phyloP scores from a whole-genome alignment of 768 basidiomycete species.

The Phlegmacium glaucopus region DNA sequence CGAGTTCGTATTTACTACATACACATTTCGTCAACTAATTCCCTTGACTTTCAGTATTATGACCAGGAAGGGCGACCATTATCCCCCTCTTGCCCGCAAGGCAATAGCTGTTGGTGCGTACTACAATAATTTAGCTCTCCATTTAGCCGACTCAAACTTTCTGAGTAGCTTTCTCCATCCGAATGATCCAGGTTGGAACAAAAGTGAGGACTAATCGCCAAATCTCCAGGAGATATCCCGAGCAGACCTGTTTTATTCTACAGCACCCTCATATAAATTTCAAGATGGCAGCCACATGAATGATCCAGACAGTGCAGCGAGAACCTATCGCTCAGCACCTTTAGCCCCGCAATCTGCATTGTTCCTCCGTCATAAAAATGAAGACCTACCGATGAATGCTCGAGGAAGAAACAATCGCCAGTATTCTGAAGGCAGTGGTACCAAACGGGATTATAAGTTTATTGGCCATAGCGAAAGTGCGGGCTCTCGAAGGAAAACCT shows the following conservation, averaged over 20 bases:
- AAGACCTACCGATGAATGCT: background rate
- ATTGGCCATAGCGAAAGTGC: too few relatives aligned
- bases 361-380: constrained; percentile 27
- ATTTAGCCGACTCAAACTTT: background rate
- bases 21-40: background rate
- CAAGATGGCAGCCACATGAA: too few relatives aligned
- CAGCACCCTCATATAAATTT: background rate
- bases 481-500: too few relatives aligned
- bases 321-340: constrained; percentile 29
- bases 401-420: background rate
- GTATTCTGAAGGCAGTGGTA: background rate
- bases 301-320: background rate
- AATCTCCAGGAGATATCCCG: background rate
- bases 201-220: background rate
- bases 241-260: too few relatives aligned
- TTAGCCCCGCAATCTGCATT: constrained; percentile 42
- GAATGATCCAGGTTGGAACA: constrained; percentile 40
- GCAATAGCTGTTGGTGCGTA: constrained; percentile 46
- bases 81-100: constrained; percentile 43
- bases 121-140: background rate
- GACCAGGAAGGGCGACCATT: constrained; percentile 40
- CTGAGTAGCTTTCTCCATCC: constrained; percentile 46
- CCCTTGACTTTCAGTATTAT: constrained; percentile 37
- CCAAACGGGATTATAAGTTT: background rate
- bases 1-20: constrained; percentile 15